phyloP scores from a whole-genome alignment of 345 rosid species.

The Pugionium dolabratum region DNA sequence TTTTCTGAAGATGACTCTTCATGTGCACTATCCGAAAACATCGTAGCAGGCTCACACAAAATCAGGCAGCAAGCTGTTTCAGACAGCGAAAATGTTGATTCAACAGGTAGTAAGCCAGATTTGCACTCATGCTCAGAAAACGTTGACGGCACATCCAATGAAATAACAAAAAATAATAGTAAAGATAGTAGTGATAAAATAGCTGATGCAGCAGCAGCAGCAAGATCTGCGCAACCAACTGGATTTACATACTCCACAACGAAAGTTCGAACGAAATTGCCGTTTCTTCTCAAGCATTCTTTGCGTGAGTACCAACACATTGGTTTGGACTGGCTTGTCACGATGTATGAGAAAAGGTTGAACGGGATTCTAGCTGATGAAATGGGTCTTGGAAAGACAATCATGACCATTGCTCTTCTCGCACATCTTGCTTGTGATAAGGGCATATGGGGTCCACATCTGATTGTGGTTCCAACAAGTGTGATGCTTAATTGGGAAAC shows the following conservation, averaged over 20 bases:
- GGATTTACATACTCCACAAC: slow-evolving; percentile 96
- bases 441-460: slow-evolving; percentile 99
- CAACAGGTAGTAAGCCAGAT: slow-evolving; percentile 41
- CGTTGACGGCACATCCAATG: slow-evolving; percentile 42
- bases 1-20: slow-evolving; percentile 71
- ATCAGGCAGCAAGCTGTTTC: slow-evolving; percentile 47
- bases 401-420: slow-evolving; percentile 98
- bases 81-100: slow-evolving; percentile 45
- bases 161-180: slow-evolving; percentile 44
- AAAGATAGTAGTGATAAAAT: slow-evolving; percentile 63
- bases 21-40: slow-evolving; percentile 62
- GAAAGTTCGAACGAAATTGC: slow-evolving; percentile 91
- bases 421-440: slow-evolving; percentile 98
- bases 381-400: slow-evolving; percentile 99
- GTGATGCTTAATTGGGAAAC: slow-evolving; percentile 99
- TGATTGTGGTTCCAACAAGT: slow-evolving; percentile 99
- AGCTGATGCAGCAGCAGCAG: slow-evolving; percentile 99
- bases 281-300: slow-evolving; percentile 94
- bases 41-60: slow-evolving; percentile 47
- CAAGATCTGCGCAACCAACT: slow-evolving; percentile 99
- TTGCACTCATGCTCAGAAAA: slow-evolving; percentile 42
- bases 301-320: slow-evolving; percentile 99
- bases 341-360: slow-evolving; percentile 96
- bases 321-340: slow-evolving; percentile 99
- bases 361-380: slow-evolving; percentile 99